Evolutionary conservation across 345 rosid species (phyloP).

Genomic region (Hibiscus tridactylites): DNA sequence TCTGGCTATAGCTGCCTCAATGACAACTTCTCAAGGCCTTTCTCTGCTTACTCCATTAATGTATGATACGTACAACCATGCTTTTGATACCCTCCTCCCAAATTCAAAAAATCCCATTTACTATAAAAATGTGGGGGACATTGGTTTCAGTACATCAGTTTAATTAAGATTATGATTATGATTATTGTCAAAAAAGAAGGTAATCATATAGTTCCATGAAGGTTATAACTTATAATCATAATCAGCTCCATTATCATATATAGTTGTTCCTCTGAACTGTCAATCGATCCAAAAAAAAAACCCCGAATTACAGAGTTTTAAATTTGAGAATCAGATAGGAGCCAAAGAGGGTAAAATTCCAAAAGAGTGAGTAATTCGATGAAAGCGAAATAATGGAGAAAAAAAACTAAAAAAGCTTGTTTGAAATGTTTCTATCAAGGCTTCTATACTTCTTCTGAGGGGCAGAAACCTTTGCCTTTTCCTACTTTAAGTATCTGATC

Average conservation of each 20-base stretch:
- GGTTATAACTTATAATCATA: constrained; percentile 3
- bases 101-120: constrained; percentile 8
- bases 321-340: neutral
- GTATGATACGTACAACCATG: constrained; percentile 17
- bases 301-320: neutral
- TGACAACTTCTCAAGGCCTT: constrained; percentile 33
- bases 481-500: constrained; percentile 49
- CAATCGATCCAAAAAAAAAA: constrained; percentile 18
- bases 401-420: constrained; percentile 27
- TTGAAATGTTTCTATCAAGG: constrained; percentile 50
- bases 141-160: constrained; percentile 1
- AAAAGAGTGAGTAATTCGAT: constrained; percentile 32
- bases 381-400: constrained; percentile 42
- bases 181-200: constrained; percentile 27
- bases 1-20: constrained; percentile 10
- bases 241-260: constrained; percentile 17
- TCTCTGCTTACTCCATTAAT: constrained; percentile 35
- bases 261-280: constrained; percentile 28
- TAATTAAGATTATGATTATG: constrained; percentile 19
- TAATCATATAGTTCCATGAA: constrained; percentile 24
- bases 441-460: constrained; percentile 43
- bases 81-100: constrained; percentile 3
- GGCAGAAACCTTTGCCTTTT: constrained; percentile 58
- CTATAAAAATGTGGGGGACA: neutral
- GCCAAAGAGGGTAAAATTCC: neutral